Percentiles rank a stretch among this genome's conserved stretches.
Evolutionary conservation across 768 basidiomycete genomes (phyloP).

Genomic region (Chiua virens): DNA sequence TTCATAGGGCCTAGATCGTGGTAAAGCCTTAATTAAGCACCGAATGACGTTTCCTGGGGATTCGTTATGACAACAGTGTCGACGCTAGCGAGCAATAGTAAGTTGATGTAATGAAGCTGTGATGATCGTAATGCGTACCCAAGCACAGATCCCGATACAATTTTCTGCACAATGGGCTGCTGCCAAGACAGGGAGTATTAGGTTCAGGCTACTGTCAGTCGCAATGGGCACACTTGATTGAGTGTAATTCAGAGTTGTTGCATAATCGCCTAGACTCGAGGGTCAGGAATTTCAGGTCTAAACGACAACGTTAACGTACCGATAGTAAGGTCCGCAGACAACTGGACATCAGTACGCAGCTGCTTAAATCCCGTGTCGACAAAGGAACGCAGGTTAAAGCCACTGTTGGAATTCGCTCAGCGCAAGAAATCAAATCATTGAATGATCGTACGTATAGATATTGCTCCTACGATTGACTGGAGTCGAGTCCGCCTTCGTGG

Average conservation of each 20-base stretch:
- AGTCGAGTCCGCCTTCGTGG: conserved; percentile 34
- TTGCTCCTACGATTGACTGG: conserved; percentile 40
- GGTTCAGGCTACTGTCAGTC: conserved; percentile 61
- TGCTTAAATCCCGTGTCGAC: conserved; percentile 67
- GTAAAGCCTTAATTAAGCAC: conserved; percentile 27
- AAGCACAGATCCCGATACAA: conserved; percentile 57
- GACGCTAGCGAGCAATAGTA: conserved; percentile 38
- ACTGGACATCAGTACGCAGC: conserved; percentile 58
- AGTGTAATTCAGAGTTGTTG: conserved; percentile 59
- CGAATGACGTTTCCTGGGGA: conserved; percentile 57
- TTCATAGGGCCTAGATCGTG: not conserved
- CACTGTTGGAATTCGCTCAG: conserved; percentile 34
- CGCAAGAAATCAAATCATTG: not conserved
- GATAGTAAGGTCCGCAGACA: conserved; percentile 56
- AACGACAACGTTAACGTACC: conserved; percentile 33
- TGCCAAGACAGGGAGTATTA: conserved; percentile 69
- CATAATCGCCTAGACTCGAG: conserved; percentile 52
- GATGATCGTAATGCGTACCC: conserved; percentile 38
- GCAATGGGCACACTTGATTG: conserved; percentile 54
- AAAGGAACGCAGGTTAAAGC: conserved; percentile 62
- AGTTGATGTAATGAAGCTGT: not conserved
- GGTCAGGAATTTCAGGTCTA: conserved; percentile 1
- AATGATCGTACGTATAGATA: conserved; percentile 48
- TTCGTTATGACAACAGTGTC: conserved; percentile 61
- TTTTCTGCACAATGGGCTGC: conserved; percentile 72